Base-by-base conservation (phyloP, 1,284 basidiomycete genomes). In the Inonotus hispidus region DNA sequence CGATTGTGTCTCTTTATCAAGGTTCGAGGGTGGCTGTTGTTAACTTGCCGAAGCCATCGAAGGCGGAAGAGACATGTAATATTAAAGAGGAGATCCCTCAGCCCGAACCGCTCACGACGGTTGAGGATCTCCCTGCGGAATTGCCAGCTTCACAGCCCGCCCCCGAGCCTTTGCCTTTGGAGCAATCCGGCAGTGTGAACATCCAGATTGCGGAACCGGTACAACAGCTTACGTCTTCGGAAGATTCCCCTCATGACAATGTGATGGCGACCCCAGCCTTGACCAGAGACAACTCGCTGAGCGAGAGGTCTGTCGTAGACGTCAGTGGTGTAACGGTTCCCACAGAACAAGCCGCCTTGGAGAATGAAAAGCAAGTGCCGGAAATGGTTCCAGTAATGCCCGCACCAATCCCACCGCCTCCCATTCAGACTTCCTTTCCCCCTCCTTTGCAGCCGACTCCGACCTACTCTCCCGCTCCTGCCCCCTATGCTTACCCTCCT, bases 401-500 rank as follows among this genome's bases (percentile, higher is more conserved):
- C 39, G 78, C 81, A 23, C 70, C 72, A n/a, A 77, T 84, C 13
- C 80, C 80, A 50, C 55, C 55, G n/a, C 58, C 58, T 23, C 80
- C 80, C 56, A 69, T 87, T 11, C 85, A 85, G 68, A 82, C 85
- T 0, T 75, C 77, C 23, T 86, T 85, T 65, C 79, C 82, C 2
- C 82, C 81, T 4, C 78, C 68, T 47, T 74, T 80, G 7, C 81
- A 82, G 62, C 74, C 80, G 25, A 81, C 85, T 3, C 82, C 84
- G 27, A 76, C 79, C 1, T 88, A 82, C 63, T 43, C 41, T n/a
- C 41, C 41, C 11, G 78, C 80, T 19, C 84, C 58, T 19, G 35
- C 88, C 10, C 82, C 85, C 11, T 91, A 87, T 62, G 74, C 74
- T 1, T 90, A 82, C 68, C 75, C 77, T 2, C 78, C 81, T 11